phyloP scores from a whole-genome alignment of 768 basidiomycete species.

The Hericium erinaceus region DNA sequence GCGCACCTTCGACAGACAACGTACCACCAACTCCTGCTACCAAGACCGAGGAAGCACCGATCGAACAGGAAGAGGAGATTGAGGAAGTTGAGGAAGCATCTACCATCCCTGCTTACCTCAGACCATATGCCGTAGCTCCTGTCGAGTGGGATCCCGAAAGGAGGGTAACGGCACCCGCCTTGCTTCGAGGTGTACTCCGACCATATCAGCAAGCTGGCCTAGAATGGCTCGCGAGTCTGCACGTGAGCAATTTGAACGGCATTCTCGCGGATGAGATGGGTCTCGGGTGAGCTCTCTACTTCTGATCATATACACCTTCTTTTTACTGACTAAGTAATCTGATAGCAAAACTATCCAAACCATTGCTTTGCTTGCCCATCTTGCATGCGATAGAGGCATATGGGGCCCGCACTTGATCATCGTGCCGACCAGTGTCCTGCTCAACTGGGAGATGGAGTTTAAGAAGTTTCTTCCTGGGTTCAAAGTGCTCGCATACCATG shows the following conservation, averaged over 20 bases:
- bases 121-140: conserved; percentile 61
- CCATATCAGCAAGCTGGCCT: conserved; percentile 91
- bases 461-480: conserved; percentile 91
- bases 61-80: conserved; percentile 29
- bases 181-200: conserved; percentile 80
- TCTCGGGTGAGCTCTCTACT: conserved; percentile 53
- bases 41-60: conserved; percentile 18
- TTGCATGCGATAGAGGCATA: conserved; percentile 84
- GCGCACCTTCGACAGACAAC: not conserved
- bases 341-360: conserved; percentile 92
- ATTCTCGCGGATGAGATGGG: conserved; percentile 95
- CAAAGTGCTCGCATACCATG: conserved; percentile 83
- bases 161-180: conserved; percentile 53
- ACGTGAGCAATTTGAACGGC: conserved; percentile 71
- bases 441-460: conserved; percentile 98
- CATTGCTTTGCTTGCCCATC: conserved; percentile 85
- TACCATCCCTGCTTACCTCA: conserved; percentile 37
- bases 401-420: conserved; percentile 92
- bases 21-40: not conserved
- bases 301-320: not conserved
- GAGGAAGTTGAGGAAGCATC: conserved; percentile 30
- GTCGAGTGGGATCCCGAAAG: conserved; percentile 55
- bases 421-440: conserved; percentile 85
- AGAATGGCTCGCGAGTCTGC: conserved; percentile 89
- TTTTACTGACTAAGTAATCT: conserved; percentile 2